Percentiles rank a stretch among this genome's conserved stretches.
phyloP scores from a whole-genome alignment of 345 rosid genomes.

The Pugionium dolabratum region DNA sequence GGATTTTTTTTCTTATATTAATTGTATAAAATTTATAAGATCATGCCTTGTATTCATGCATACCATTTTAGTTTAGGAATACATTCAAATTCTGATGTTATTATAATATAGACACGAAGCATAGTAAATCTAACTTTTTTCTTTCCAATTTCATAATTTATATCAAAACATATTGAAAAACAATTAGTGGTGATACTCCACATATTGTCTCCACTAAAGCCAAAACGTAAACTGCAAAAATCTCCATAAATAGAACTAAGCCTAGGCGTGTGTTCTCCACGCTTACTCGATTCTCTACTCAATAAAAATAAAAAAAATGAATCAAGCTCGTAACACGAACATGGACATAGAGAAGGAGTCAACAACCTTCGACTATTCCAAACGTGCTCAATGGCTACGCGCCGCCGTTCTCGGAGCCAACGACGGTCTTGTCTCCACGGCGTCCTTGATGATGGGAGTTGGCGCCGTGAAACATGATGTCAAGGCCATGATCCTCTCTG shows the following conservation, averaged over 20 bases:
- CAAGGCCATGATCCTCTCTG: constrained; percentile 78
- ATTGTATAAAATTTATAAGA: no score
- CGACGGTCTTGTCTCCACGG: constrained; percentile 86
- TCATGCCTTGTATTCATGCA: no score
- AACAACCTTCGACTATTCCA: constrained; percentile 62
- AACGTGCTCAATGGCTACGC: constrained; percentile 89
- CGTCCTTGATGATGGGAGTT: constrained; percentile 88
- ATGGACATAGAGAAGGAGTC: constrained; percentile 48
- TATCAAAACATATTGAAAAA: background rate
- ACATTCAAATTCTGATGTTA: no score
- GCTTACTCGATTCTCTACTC: constrained; percentile 39
- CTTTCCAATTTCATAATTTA: no score
- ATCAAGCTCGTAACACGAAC: constrained; percentile 38
- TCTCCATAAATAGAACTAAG: constrained; percentile 50
- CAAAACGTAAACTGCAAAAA: constrained; percentile 24
- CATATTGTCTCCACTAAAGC: constrained; percentile 44
- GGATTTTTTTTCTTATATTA: background rate
- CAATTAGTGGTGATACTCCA: constrained; percentile 48
- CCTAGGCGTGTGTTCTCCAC: constrained; percentile 69
- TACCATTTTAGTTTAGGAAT: no score
- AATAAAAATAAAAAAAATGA: constrained; percentile 23
- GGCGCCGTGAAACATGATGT: constrained; percentile 84
- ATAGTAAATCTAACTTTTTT: no score
- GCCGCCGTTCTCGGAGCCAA: constrained; percentile 96
- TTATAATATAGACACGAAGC: no score